Percentiles rank a stretch among this genome's conserved stretches.
Conservation (phyloP, 257 asterid genomes). For the Hygrophila difformis region DNA sequence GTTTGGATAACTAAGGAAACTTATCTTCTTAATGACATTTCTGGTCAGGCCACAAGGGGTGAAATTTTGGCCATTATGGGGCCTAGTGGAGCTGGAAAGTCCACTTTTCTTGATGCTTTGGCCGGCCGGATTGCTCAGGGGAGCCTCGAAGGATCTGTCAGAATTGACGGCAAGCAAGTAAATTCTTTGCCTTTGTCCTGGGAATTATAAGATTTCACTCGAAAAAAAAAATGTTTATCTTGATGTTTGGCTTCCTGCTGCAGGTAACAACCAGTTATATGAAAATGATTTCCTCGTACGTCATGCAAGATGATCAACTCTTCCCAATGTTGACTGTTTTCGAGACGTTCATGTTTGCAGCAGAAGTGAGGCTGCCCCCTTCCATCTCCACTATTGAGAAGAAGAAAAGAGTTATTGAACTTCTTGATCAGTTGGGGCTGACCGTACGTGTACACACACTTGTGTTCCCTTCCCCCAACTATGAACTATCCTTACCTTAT, state of each 20-base stretch:
- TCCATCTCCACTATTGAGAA: slow-evolving; percentile 59
- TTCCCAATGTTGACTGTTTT: slow-evolving; percentile 79
- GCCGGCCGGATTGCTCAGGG: slow-evolving; percentile 89
- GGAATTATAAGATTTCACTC: too few relatives aligned
- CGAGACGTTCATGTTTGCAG: slow-evolving; percentile 88
- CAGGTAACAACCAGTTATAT: slow-evolving; percentile 87
- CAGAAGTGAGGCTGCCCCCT: slow-evolving; percentile 83
- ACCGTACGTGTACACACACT: slow-evolving; percentile 53
- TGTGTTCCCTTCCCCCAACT: too few relatives aligned
- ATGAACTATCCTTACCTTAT: too few relatives aligned
- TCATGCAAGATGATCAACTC: slow-evolving; percentile 91
- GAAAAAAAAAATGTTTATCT: too few relatives aligned
- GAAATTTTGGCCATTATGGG: slow-evolving; percentile 86
- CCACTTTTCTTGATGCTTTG: slow-evolving; percentile 79
- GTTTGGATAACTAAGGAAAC: slow-evolving; percentile 65
- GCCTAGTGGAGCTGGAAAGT: slow-evolving; percentile 90
- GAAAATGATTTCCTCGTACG: slow-evolving; percentile 88
- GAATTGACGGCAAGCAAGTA: slow-evolving; percentile 77
- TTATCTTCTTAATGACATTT: slow-evolving; percentile 64
- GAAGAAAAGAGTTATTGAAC: slow-evolving; percentile 65
- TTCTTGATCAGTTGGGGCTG: slow-evolving; percentile 64
- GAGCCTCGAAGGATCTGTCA: slow-evolving; percentile 75
- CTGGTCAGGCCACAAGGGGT: slow-evolving; percentile 76
- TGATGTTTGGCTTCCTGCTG: not conserved
- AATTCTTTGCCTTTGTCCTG: slow-evolving; percentile 3